These are phyloP conservation scores for Microdochium nivale DNA, from an alignment of 2,329 filamentous ascomycete genomes.

Conservation along the genomic window DNA sequence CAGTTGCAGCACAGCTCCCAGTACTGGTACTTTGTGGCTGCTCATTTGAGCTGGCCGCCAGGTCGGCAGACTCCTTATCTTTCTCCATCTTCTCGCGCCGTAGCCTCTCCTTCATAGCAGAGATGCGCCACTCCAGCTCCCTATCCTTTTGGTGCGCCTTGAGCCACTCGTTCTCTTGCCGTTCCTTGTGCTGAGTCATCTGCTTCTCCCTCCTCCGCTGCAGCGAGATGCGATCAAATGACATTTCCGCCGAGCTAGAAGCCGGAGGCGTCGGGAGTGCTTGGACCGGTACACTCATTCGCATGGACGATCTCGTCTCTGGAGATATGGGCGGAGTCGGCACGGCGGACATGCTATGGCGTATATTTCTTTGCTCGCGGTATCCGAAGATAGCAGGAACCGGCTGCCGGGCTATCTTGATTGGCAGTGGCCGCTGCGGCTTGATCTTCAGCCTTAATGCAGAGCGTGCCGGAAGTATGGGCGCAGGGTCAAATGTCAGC, in stretches of 20 bases:
- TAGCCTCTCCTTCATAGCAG: slow-evolving; percentile 7
- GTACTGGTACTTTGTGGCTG: not conserved
- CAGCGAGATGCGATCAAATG: not conserved
- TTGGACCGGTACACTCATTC: not conserved
- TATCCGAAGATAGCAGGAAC: not conserved
- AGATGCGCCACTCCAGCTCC: slow-evolving; percentile 3
- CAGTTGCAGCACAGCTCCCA: not conserved
- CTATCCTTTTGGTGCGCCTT: not conserved
- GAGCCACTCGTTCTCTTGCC: not conserved
- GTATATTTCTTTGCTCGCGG: not conserved
- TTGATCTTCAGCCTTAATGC: not conserved
- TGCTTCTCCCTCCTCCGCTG: not conserved
- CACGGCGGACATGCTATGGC: not conserved
- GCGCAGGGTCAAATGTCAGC: not conserved
- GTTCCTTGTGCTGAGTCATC: slow-evolving; percentile 1
- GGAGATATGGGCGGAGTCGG: not conserved
- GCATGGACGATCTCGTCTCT: not conserved
- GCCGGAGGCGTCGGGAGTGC: not conserved
- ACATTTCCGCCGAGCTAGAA: not conserved
- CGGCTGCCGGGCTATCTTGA: not conserved
- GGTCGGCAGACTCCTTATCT: slow-evolving; percentile 9
- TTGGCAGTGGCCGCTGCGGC: not conserved
- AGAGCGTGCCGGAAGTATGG: not conserved
- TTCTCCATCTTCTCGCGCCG: slow-evolving; percentile 8
- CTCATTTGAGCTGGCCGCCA: slow-evolving; percentile 5